Base-by-base conservation (phyloP, 106 monocot species). In the Allium fistulosum region DNA sequence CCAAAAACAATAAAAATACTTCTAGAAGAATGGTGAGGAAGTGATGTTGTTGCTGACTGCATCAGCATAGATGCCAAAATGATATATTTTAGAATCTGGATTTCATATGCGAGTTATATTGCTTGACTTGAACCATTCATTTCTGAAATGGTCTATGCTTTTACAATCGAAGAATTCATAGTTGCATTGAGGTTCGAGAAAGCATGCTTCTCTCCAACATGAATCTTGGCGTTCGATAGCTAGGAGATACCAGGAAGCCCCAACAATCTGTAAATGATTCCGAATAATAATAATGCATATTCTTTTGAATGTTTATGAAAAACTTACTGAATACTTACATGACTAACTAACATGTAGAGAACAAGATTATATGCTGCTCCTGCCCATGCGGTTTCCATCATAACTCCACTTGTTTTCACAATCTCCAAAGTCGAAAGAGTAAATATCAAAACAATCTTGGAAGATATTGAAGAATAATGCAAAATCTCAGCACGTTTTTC, bases 281-380 rank as follows among this genome's bases (percentile, higher is more conserved):
- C 6, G 2, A 8, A 62, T 4, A 37, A 61, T 28, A 9, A 22
- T 11, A 62, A 62, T 37, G 22, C 46, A 37, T 10, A 62, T 62
- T 62, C 62, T 62, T 62, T 62, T 12, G 28, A 6, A 28, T 26
- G 11, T 13, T 17, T 37, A 8, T 10, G 12, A 37, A 17, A 11
- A 10, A 11, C 3, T 22, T 10, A 37, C 37, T 9, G 18, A 37
- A 62, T 49, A 69, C 91, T 79, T 85, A 92, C 93, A 79, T 90
- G 90, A 66, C 94, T 94, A 22, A 82, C 90, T 17, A 94, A 76
- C 86, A 94, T 90, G 80, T 82, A 94, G 62, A 93, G 89, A 1
- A 86, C 45, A 10, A 93, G 86, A 72, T 93, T 93, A 76, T 89
- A 93, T 55, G 89, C 93, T 47, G 93, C 93, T 28, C 90, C 84